Conservation (phyloP, 148 eudicot genomes). For the Heliosperma pusillum region DNA sequence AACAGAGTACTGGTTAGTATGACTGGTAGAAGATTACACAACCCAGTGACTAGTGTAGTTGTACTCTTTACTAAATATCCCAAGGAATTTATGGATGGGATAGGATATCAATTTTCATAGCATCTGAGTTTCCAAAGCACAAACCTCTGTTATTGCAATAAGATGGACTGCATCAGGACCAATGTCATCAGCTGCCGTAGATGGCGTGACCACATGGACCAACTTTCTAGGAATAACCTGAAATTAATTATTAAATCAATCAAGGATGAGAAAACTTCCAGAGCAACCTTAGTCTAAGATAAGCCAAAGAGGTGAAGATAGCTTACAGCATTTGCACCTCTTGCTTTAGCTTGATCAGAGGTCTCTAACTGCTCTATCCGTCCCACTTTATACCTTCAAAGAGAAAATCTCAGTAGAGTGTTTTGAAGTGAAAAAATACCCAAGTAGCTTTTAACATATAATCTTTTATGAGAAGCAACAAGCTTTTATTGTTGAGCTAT, state of each 20-base stretch:
- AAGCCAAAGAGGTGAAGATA: not conserved
- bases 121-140: conserved; percentile 4
- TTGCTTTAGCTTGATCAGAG: conserved; percentile 86
- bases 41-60: not conserved
- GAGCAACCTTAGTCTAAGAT: not conserved
- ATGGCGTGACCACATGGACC: conserved; percentile 76
- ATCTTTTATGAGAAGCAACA: not conserved
- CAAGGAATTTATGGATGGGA: not conserved
- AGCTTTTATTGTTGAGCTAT: not conserved
- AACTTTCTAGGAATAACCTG: conserved; percentile 91
- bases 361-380: conserved; percentile 93
- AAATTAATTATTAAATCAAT: conserved; percentile 20
- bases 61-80: not conserved
- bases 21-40: no score
- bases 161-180: conserved; percentile 99
- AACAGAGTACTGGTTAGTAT: not conserved
- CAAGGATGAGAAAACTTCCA: conserved; percentile 12
- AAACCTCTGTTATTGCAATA: conserved; percentile 89
- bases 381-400: conserved; percentile 90
- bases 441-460: not conserved
- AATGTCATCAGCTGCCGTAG: conserved; percentile 72
- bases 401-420: conserved; percentile 4
- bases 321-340: conserved; percentile 86
- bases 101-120: conserved; percentile 3
- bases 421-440: not conserved